These are phyloP conservation scores for Pistacia vera DNA, from an alignment of 345 rosid genomes.

Conservation along the genomic window DNA sequence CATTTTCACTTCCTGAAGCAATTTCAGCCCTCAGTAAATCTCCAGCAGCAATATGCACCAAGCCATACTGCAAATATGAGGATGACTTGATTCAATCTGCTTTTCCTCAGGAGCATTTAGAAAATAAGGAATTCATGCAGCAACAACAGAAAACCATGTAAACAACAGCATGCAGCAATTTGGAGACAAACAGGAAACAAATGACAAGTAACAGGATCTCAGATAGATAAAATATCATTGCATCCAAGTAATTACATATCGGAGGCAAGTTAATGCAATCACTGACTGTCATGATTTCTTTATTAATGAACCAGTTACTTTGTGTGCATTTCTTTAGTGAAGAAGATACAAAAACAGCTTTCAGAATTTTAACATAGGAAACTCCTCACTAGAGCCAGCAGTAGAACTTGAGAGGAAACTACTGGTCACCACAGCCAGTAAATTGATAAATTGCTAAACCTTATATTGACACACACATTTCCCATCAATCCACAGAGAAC, in stretches of 20 bases:
- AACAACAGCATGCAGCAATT: constrained; percentile 5
- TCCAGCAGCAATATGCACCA: constrained; percentile 94
- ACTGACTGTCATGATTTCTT: background rate
- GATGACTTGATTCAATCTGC: constrained; percentile 31
- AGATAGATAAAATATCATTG: background rate
- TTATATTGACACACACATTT: background rate
- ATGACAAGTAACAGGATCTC: background rate
- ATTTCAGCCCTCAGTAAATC: constrained; percentile 84
- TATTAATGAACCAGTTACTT: background rate
- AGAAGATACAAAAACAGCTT: background rate
- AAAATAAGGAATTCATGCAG: constrained; percentile 17
- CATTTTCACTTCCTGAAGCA: constrained; percentile 82
- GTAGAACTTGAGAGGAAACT: background rate
- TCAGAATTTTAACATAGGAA: background rate
- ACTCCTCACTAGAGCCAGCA: background rate
- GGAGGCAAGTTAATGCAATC: background rate
- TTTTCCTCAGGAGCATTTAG: constrained; percentile 13
- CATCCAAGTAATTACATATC: constrained; percentile 4
- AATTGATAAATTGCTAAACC: background rate
- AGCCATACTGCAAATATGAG: constrained; percentile 74
- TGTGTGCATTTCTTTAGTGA: background rate
- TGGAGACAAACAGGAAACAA: background rate
- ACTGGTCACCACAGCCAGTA: background rate
- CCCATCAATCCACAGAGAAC: background rate
- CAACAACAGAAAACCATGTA: background rate